Percentiles rank a stretch among this genome's conserved stretches.
These are phyloP conservation scores for Luffa aegyptiaca DNA, from an alignment of 306 rosid genomes.

Conservation along the genomic window DNA sequence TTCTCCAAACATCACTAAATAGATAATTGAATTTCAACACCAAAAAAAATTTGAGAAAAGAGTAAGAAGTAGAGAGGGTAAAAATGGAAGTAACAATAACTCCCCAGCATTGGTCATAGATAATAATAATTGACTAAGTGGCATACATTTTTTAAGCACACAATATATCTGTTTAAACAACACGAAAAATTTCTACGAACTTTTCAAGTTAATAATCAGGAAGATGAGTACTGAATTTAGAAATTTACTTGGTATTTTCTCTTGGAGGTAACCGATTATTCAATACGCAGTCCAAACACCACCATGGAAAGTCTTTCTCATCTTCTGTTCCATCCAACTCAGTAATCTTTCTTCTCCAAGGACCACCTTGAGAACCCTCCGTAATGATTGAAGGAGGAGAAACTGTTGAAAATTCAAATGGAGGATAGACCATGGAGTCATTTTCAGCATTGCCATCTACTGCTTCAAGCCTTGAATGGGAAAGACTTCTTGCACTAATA, in stretches of 20 bases:
- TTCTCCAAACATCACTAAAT: neutral
- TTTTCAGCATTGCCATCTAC: slow-evolving; percentile 72
- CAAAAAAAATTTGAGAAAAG: neutral
- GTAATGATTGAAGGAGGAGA: slow-evolving; percentile 89
- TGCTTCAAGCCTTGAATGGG: slow-evolving; percentile 72
- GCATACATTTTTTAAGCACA: neutral
- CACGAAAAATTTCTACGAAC: neutral
- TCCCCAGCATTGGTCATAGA: neutral
- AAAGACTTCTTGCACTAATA: slow-evolving; percentile 48
- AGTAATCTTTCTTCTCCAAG: slow-evolving; percentile 89
- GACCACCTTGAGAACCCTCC: slow-evolving; percentile 94
- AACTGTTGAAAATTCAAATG: slow-evolving; percentile 74
- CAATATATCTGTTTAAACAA: neutral
- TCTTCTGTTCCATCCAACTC: slow-evolving; percentile 90
- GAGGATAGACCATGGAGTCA: slow-evolving; percentile 83
- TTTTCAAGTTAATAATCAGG: neutral
- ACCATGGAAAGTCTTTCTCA: slow-evolving; percentile 92
- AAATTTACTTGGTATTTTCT: slow-evolving; percentile 84
- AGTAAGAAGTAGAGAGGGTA: neutral
- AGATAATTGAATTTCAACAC: neutral
- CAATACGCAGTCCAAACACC: slow-evolving; percentile 90
- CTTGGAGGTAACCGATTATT: slow-evolving; percentile 80
- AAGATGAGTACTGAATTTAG: slow-evolving; percentile 12
- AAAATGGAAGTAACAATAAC: neutral
- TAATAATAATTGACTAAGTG: neutral